phyloP scores from a whole-genome alignment of 306 rosid species.

The Coriaria nepalensis region DNA sequence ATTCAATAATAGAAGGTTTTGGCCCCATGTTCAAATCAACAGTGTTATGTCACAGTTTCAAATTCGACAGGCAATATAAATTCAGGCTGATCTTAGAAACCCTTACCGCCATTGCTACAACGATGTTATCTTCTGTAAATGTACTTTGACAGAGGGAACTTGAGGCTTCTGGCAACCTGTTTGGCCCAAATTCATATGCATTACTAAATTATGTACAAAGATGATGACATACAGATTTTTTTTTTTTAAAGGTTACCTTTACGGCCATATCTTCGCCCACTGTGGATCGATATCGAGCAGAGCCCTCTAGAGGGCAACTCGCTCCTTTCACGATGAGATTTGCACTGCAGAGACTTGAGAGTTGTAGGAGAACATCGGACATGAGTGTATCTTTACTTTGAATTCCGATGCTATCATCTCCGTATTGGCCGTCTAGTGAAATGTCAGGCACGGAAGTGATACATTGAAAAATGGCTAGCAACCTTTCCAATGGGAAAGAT shows the following conservation, averaged over 20 bases:
- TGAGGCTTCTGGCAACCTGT: conserved; percentile 91
- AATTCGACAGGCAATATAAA: too few species aligned
- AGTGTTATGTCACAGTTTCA: too few species aligned
- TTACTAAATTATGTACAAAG: neutral
- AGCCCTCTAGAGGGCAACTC: conserved; percentile 83
- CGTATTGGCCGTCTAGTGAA: conserved; percentile 39
- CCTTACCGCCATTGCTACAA: neutral
- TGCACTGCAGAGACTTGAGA: conserved; percentile 83
- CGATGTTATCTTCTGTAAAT: conserved; percentile 47
- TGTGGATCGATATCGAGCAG: conserved; percentile 65
- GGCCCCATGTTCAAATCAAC: too few species aligned
- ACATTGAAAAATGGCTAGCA: conserved; percentile 89
- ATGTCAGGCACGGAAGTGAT: conserved; percentile 57
- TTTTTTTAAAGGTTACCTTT: conserved; percentile 34
- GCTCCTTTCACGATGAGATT: conserved; percentile 70
- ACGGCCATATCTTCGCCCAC: conserved; percentile 60
- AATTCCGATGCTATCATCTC: conserved; percentile 25
- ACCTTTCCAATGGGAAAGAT: conserved; percentile 83
- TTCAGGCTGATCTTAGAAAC: neutral
- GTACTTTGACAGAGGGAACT: conserved; percentile 81
- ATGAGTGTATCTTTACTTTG: conserved; percentile 39
- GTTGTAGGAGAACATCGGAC: conserved; percentile 75
- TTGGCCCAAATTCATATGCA: neutral
- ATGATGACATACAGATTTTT: neutral
- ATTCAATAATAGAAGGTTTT: too few species aligned